Evolutionary conservation across 2,329 filamentous ascomycete genomes (phyloP), one percentile per base, ranked within the genome.

Genomic region (Cladosporium sp.): DNA sequence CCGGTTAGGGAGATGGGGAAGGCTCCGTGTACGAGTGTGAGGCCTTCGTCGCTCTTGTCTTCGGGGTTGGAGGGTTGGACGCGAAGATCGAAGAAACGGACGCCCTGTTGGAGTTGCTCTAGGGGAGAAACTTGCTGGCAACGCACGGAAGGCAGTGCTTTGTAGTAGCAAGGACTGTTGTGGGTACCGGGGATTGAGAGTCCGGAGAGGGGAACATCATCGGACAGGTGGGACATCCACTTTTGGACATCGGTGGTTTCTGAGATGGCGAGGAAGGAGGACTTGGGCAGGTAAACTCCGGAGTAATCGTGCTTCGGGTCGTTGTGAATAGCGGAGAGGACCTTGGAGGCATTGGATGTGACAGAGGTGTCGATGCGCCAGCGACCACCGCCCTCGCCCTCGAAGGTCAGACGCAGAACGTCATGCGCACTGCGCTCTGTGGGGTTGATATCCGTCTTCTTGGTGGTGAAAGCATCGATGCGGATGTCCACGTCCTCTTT

Each of bases 181-280:
- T 99, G 93, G 0, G 93, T 96, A 56, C 93, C 93, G 0, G 93
- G 93, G 56, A 97, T 93, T 43, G 87, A 93, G 43, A 99, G 81
- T 2, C 85, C 79, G 1, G 88, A 87, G 4, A 97, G 75, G 1
- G 89, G 83, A 45, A 82, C 85, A 17, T 83, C 78, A 62, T 91
- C 81, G 54, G 79, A 75, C 37, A 97, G 77, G 54, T 84, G 78
- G 51, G 76, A 70, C 91, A 97, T 97, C 93, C 93, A 96, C 47
- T 76, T 71, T 55, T 82, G 67, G 43, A 91, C 79, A 48, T 82
- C 78, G 13, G 84, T 79, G 4, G 84, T 89, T 55, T 84, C 88
- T 70, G 85, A 84, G 54, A 97, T 74, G 36, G 79, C 66, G 50
- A 84, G 65, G 60, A 77, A 68, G 15, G 61, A 50, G 4, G 58